Conservation (phyloP, 2,329 filamentous ascomycete genomes). For the Calonectria honghensis region DNA sequence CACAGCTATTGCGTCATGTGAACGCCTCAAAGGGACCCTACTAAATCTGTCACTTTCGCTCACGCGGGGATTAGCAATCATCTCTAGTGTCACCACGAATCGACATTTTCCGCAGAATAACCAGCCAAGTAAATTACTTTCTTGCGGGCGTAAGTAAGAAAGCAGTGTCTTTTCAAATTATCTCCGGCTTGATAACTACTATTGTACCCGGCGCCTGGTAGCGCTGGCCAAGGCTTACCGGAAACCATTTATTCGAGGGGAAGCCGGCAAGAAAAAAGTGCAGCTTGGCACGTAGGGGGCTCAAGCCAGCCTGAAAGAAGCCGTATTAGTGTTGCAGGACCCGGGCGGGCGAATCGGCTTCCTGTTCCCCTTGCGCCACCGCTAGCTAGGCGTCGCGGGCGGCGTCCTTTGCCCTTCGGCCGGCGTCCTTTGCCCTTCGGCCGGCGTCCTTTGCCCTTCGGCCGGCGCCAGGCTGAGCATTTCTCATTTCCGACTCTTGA, state of each 20-base stretch:
- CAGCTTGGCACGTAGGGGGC: neutral
- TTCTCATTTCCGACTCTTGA: neutral
- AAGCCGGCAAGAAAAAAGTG: neutral
- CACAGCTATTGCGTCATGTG: neutral
- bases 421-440: too few relatives aligned
- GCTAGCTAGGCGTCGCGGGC: neutral
- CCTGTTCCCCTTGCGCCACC: neutral
- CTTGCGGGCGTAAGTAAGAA: neutral
- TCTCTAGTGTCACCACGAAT: neutral
- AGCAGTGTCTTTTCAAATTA: neutral
- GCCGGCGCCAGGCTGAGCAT: neutral
- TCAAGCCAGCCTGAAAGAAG: neutral
- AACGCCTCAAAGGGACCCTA: neutral
- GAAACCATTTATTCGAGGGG: neutral
- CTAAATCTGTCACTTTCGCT: neutral
- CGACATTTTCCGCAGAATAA: neutral
- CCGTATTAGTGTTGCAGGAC: neutral
- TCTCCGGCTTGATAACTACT: neutral
- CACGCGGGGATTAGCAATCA: neutral
- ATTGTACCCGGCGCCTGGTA: neutral
- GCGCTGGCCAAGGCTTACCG: neutral
- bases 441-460: neutral
- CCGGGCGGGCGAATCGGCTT: neutral
- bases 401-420: neutral
- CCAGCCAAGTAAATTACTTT: neutral